These are phyloP conservation scores for Areca catechu DNA, from an alignment of 176 grass and related monocot species.

Conservation along the genomic window DNA sequence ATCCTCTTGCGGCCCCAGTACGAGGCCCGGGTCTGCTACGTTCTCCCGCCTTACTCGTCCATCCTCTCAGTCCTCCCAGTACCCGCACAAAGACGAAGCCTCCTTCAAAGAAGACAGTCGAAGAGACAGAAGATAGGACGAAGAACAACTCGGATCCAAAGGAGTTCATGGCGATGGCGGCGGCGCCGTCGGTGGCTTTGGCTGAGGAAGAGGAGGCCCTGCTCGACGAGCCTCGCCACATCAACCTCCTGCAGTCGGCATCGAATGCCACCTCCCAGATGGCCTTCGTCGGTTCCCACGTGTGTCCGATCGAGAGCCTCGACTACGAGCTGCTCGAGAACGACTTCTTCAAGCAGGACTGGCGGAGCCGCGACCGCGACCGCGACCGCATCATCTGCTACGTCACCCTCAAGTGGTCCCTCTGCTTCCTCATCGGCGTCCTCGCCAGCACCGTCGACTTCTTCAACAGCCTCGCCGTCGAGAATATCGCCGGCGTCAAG, in stretches of 20 bases:
- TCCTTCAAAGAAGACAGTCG: no score
- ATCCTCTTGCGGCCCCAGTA: no score
- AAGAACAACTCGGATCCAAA: no score
- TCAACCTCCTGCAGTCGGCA: constrained; percentile 25
- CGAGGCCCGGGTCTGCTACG: no score
- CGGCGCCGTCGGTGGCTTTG: no score
- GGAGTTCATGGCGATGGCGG: no score
- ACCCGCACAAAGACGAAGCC: no score
- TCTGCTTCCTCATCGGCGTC: constrained; percentile 73
- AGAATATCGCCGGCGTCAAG: constrained; percentile 83
- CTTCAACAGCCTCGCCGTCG: constrained; percentile 71
- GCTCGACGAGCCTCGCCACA: no score
- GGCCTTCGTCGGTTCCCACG: constrained; percentile 64
- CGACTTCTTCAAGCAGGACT: constrained; percentile 89
- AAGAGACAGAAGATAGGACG: no score
- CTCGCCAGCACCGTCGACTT: constrained; percentile 45
- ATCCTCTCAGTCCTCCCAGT: no score
- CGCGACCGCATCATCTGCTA: constrained; percentile 50
- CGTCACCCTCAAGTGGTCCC: constrained; percentile 69
- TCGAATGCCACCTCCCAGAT: constrained; percentile 87
- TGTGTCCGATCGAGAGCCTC: constrained; percentile 84
- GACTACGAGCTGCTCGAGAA: constrained; percentile 94
- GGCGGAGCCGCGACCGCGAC: constrained; percentile 34
- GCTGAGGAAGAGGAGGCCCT: no score
- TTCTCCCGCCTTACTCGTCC: no score